A percentile compares a stretch with the other conserved stretches of the same genome.
phyloP scores from a whole-genome alignment of 495 filamentous ascomycete species.

The Penicillium robsamsonii region DNA sequence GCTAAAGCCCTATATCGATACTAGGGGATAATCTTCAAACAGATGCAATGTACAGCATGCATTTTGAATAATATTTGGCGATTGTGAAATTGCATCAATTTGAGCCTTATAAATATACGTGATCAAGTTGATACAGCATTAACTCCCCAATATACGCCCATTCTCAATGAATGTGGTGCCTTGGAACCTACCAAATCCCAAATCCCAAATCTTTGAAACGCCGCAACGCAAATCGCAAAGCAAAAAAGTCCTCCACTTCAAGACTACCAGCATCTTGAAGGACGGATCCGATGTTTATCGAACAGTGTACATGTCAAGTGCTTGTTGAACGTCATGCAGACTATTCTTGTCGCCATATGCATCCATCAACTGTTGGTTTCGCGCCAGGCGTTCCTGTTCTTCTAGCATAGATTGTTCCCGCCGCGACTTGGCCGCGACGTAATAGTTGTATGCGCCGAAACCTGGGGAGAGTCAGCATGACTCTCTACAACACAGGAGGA shows the following conservation, averaged over 20 bases:
- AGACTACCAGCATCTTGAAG: constrained; percentile 7
- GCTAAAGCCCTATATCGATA: not conserved
- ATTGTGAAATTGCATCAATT: not conserved
- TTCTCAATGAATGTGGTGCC: not conserved
- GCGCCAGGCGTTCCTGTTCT: constrained; percentile 36
- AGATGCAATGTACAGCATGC: not conserved
- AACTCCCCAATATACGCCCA: not conserved
- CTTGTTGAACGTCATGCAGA: constrained; percentile 55
- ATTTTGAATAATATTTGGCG: not conserved
- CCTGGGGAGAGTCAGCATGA: constrained; percentile 18
- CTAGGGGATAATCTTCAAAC: not conserved
- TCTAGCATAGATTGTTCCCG: constrained; percentile 18
- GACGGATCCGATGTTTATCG: not conserved
- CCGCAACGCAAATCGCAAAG: constrained; percentile 1
- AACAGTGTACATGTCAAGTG: constrained; percentile 48
- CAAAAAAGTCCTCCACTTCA: not conserved
- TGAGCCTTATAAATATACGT: not conserved
- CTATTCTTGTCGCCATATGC: constrained; percentile 60
- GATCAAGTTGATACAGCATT: not conserved
- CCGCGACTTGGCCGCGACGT: constrained; percentile 17
- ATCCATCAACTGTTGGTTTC: constrained; percentile 45
- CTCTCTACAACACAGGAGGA: not conserved
- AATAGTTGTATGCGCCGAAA: constrained; percentile 34
- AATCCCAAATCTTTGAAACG: not conserved
- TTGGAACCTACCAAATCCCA: not conserved